These are phyloP conservation scores for Umbilicus rupestris DNA, from an alignment of 164 flowering plant genomes.

Conservation along the genomic window DNA sequence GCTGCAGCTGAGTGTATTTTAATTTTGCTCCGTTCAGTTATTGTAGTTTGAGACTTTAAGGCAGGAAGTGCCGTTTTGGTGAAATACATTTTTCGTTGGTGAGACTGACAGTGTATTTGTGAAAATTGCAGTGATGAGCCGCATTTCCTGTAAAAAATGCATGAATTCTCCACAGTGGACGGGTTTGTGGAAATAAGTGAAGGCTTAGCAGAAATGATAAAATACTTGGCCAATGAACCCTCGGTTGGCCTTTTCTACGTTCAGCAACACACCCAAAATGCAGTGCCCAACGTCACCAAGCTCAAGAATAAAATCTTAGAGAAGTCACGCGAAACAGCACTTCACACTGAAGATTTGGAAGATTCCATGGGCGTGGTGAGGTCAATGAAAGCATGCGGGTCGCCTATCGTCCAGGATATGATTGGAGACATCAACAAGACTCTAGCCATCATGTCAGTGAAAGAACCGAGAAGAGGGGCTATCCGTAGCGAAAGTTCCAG, in stretches of 20 bases:
- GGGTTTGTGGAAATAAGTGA: constrained; percentile 64
- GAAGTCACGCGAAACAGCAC: constrained; percentile 44
- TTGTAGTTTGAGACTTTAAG: background rate
- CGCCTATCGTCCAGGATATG: constrained; percentile 60
- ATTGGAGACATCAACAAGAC: constrained; percentile 57
- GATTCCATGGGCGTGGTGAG: constrained; percentile 59
- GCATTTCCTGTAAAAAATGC: constrained; percentile 33
- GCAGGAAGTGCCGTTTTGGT: background rate
- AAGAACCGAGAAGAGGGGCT: constrained; percentile 49
- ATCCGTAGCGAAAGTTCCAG: constrained; percentile 21
- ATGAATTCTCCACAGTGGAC: constrained; percentile 52
- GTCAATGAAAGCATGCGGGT: constrained; percentile 78
- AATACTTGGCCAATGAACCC: constrained; percentile 84
- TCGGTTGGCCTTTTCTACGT: constrained; percentile 84
- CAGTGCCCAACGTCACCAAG: constrained; percentile 52
- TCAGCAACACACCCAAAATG: constrained; percentile 75
- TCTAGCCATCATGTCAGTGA: constrained; percentile 41
- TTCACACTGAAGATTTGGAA: constrained; percentile 70
- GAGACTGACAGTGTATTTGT: background rate
- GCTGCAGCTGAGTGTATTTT: background rate
- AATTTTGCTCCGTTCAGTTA: background rate
- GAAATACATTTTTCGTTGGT: background rate
- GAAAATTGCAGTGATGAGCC: constrained; percentile 32
- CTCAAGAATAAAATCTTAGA: constrained; percentile 38
- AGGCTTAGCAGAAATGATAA: constrained; percentile 68